These are phyloP conservation scores for Malassezia vespertilionis DNA, from an alignment of 1,284 basidiomycete genomes.

Conservation along the genomic window DNA sequence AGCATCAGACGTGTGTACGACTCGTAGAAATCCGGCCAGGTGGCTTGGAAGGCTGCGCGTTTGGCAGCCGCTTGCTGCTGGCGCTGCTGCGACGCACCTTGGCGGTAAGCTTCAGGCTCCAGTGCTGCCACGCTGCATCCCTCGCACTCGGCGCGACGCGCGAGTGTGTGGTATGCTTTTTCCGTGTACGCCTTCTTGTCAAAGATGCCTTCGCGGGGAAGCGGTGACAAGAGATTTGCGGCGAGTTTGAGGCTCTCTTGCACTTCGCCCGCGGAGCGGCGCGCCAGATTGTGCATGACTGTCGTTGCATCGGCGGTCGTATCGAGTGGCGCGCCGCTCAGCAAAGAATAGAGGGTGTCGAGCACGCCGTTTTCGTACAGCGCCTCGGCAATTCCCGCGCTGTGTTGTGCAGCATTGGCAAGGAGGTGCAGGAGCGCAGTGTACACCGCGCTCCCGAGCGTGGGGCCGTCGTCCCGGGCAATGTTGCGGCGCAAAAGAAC, in stretches of 20 bases:
- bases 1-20: constrained; percentile 40
- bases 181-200: constrained; percentile 80
- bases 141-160: constrained; percentile 17
- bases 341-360: constrained; percentile 39
- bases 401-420: constrained; percentile 30
- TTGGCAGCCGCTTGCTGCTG: constrained; percentile 28
- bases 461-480: constrained; percentile 22
- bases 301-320: constrained; percentile 55
- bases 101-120: constrained; percentile 1
- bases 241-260: constrained; percentile 41
- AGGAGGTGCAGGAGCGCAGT: constrained; percentile 41
- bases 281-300: constrained; percentile 90
- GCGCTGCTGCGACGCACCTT: background rate
- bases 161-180: constrained; percentile 56
- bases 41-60: constrained; percentile 32
- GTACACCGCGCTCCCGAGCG: constrained; percentile 27
- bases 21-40: constrained; percentile 29
- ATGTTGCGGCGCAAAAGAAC: constrained; percentile 30
- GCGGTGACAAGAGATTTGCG: constrained; percentile 36
- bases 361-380: constrained; percentile 40
- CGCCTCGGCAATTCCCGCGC: constrained; percentile 29
- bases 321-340: constrained; percentile 33
- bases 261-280: constrained; percentile 72
- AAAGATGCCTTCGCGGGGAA: constrained; percentile 70
- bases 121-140: constrained; percentile 6